These are phyloP conservation scores for Psilocybe mexicana DNA, from an alignment of 1,284 basidiomycete genomes.

Conservation along the genomic window DNA sequence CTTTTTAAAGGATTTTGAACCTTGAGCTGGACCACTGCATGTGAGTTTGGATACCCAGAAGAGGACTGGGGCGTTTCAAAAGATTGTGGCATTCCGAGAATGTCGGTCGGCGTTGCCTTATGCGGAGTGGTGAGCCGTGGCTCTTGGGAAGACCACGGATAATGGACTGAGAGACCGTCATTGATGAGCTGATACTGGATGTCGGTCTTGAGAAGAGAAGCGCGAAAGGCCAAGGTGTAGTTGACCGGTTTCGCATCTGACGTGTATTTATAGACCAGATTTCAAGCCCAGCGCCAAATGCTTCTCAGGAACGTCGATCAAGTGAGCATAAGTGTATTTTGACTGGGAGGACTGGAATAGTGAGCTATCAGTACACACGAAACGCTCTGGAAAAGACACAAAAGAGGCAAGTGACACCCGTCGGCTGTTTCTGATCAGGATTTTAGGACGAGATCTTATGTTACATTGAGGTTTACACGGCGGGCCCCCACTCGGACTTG, in stretches of 20 bases:
- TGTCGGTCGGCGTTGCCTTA: constrained; percentile 1
- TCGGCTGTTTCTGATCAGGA: not conserved
- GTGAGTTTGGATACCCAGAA: not conserved
- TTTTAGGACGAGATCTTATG: not conserved
- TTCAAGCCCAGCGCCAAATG: constrained; percentile 1
- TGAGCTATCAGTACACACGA: not conserved
- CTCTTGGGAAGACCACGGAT: constrained; percentile 2
- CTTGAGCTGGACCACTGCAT: not conserved
- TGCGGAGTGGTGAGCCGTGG: not conserved
- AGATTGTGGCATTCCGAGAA: not conserved
- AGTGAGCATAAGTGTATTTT: not conserved
- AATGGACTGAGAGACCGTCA: not conserved
- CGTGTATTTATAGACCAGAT: constrained; percentile 2
- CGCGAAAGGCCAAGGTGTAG: not conserved
- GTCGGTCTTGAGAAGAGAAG: constrained; percentile 5
- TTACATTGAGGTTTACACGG: not conserved
- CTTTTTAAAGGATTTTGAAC: not conserved
- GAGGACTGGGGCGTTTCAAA: not conserved
- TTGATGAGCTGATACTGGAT: constrained; percentile 2
- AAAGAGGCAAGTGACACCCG: constrained; percentile 1
- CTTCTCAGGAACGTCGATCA: constrained; percentile 13
- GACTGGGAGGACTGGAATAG: not conserved
- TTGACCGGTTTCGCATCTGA: constrained; percentile 2
- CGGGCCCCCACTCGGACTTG: constrained; percentile 1
- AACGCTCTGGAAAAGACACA: not conserved